Evolutionary conservation across 768 basidiomycete genomes (phyloP).

Genomic region (Panaeolus papilionaceus): DNA sequence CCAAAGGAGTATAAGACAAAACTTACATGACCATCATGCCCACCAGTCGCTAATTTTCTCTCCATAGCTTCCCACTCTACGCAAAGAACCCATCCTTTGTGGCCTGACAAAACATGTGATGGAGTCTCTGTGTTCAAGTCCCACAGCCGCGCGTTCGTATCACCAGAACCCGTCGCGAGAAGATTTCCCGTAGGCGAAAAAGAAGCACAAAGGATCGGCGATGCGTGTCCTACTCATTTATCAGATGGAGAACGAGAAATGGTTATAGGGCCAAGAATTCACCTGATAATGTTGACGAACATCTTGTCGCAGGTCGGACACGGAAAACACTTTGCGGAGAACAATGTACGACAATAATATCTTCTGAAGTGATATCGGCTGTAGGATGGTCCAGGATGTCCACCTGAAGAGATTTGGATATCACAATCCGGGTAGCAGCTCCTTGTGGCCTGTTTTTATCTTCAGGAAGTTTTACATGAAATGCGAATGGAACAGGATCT

Average conservation of each 20-base stretch:
- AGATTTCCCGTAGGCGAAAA: constrained; percentile 94
- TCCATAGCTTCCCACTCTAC: constrained; percentile 98
- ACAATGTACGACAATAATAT: constrained; percentile 86
- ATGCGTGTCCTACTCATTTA: constrained; percentile 72
- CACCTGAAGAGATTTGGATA: constrained; percentile 82
- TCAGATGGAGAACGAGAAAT: constrained; percentile 8
- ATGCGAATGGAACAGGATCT: constrained; percentile 91
- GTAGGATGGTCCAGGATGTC: constrained; percentile 82
- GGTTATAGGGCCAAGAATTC: constrained; percentile 27
- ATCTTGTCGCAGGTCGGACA: constrained; percentile 92
- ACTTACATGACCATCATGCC: constrained; percentile 89
- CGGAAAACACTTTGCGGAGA: constrained; percentile 96
- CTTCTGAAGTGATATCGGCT: constrained; percentile 80
- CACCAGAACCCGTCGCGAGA: constrained; percentile 95
- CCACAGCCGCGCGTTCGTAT: constrained; percentile 93
- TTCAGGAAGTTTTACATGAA: constrained; percentile 81
- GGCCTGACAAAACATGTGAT: constrained; percentile 84
- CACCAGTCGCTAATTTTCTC: constrained; percentile 88
- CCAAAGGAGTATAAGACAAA: background rate
- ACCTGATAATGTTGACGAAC: constrained; percentile 92
- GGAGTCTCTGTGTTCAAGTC: constrained; percentile 93
- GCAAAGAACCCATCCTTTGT: constrained; percentile 96
- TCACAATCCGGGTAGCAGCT: constrained; percentile 78
- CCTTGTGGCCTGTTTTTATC: constrained; percentile 52
- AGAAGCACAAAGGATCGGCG: constrained; percentile 92